A percentile compares a stretch with the other conserved stretches of the same genome.
Evolutionary conservation across 2,329 filamentous ascomycete genomes (phyloP).

Genomic region (Botrytis byssoidea): DNA sequence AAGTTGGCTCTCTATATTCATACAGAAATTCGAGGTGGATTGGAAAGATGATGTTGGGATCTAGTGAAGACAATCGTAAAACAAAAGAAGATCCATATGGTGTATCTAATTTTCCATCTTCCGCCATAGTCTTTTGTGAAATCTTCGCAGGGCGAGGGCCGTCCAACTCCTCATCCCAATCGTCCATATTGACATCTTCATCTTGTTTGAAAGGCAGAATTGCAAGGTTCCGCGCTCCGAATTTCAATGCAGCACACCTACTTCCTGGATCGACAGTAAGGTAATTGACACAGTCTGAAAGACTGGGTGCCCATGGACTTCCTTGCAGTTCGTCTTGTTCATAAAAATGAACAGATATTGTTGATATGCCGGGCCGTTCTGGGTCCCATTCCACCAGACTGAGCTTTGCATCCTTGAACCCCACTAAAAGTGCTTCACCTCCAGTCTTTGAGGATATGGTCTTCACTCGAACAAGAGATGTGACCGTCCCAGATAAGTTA

Average conservation of each 20-base stretch:
- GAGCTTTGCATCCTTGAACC: conserved; percentile 87
- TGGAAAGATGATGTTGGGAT: conserved; percentile 82
- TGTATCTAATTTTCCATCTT: conserved; percentile 47
- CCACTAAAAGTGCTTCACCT: conserved; percentile 78
- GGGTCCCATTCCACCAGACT: conserved; percentile 94
- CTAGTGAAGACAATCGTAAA: conserved; percentile 81
- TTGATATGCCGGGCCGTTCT: conserved; percentile 73
- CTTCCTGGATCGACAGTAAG: conserved; percentile 87
- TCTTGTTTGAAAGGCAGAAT: conserved; percentile 92
- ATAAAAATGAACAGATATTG: conserved; percentile 96
- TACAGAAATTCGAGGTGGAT: conserved; percentile 90
- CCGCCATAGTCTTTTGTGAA: conserved; percentile 38
- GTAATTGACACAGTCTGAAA: conserved; percentile 75
- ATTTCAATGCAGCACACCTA: conserved; percentile 91
- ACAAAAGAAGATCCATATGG: conserved; percentile 92
- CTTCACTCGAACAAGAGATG: conserved; percentile 76
- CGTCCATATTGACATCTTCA: conserved; percentile 87
- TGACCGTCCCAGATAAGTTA: conserved; percentile 78
- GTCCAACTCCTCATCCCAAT: conserved; percentile 82
- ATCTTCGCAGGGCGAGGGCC: conserved; percentile 55
- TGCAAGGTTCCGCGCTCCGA: conserved; percentile 82
- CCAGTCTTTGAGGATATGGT: conserved; percentile 70
- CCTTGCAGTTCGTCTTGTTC: conserved; percentile 87
- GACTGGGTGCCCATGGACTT: conserved; percentile 75
- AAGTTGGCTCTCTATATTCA: conserved; percentile 96